These are phyloP conservation scores for Mycena sp. DNA, from an alignment of 1,284 basidiomycete genomes.

Conservation along the genomic window DNA sequence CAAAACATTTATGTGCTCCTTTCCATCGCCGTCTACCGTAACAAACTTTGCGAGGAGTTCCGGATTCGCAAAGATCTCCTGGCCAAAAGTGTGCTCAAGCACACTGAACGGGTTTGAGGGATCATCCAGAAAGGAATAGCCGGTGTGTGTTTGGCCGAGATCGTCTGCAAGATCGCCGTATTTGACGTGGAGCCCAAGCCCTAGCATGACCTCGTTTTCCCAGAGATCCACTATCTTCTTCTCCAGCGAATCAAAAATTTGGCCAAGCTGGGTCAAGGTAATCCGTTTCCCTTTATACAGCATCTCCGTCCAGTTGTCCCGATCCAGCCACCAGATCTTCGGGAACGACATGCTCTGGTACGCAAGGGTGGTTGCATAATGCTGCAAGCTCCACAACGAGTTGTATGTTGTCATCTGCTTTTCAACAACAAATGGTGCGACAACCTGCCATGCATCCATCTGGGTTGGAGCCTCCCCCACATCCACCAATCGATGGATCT, in stretches of 20 bases:
- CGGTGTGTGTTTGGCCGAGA: slow-evolving; percentile 24
- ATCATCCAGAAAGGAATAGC: slow-evolving; percentile 40
- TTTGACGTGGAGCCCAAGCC: slow-evolving; percentile 19
- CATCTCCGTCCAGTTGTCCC: slow-evolving; percentile 27
- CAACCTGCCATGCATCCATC: neutral
- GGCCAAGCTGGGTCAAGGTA: slow-evolving; percentile 18
- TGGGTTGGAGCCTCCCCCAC: neutral
- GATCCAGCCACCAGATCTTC: slow-evolving; percentile 43
- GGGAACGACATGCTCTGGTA: slow-evolving; percentile 35
- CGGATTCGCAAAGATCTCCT: neutral
- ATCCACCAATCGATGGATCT: slow-evolving; percentile 29
- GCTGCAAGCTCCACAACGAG: slow-evolving; percentile 36
- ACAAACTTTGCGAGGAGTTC: neutral
- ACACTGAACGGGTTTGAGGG: slow-evolving; percentile 16
- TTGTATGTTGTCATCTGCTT: slow-evolving; percentile 41
- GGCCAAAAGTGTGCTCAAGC: neutral
- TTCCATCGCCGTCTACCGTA: neutral
- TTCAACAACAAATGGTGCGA: slow-evolving; percentile 37
- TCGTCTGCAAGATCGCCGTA: slow-evolving; percentile 39
- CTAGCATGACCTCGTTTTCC: slow-evolving; percentile 39
- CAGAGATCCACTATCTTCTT: slow-evolving; percentile 18
- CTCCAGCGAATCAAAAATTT: slow-evolving; percentile 36
- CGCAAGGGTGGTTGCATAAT: slow-evolving; percentile 39
- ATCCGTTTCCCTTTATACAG: slow-evolving; percentile 39
- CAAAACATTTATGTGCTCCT: slow-evolving; percentile 29